These are phyloP conservation scores for Plectranthus barbatus DNA, from an alignment of 257 asterid species.

Conservation along the genomic window DNA sequence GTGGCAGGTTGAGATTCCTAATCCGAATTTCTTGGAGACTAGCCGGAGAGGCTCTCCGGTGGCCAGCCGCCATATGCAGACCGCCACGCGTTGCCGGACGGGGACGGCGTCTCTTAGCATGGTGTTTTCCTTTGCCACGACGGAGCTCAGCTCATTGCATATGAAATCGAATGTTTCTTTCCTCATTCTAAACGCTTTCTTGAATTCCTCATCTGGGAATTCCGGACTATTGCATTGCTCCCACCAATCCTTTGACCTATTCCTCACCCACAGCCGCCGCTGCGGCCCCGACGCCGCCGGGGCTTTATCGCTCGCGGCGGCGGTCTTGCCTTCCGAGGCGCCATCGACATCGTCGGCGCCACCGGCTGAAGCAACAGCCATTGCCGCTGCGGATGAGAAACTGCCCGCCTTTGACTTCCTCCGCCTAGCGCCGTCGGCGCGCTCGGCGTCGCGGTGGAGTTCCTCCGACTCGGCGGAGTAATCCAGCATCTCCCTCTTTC, in stretches of 20 bases:
- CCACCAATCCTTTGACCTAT: constrained; percentile 40
- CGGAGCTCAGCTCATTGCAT: constrained; percentile 28
- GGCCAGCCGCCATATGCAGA: constrained; percentile 41
- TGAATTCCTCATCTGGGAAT: no score
- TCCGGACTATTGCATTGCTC: constrained; percentile 30
- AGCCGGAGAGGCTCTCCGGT: constrained; percentile 40
- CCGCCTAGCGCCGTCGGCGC: constrained; percentile 36
- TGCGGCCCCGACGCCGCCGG: constrained; percentile 19
- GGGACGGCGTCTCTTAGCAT: constrained; percentile 41
- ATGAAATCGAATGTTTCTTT: constrained; percentile 34
- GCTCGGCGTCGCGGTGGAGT: constrained; percentile 28
- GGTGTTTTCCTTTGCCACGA: constrained; percentile 32
- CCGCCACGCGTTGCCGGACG: constrained; percentile 37
- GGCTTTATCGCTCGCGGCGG: background rate
- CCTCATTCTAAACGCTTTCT: constrained; percentile 35
- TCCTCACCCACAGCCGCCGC: constrained; percentile 36
- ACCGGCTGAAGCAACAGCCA: constrained; percentile 17
- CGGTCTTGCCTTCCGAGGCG: background rate
- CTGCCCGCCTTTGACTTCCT: constrained; percentile 42
- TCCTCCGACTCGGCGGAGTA: constrained; percentile 40
- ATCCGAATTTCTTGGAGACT: constrained; percentile 33
- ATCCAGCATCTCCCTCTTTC: constrained; percentile 44
- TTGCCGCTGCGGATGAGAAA: constrained; percentile 32
- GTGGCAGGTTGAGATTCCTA: no score
- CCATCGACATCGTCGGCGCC: constrained; percentile 4